Evolutionary conservation across 2,329 filamentous ascomycete species (phyloP).

Genomic region (Hypoxylon sp.): DNA sequence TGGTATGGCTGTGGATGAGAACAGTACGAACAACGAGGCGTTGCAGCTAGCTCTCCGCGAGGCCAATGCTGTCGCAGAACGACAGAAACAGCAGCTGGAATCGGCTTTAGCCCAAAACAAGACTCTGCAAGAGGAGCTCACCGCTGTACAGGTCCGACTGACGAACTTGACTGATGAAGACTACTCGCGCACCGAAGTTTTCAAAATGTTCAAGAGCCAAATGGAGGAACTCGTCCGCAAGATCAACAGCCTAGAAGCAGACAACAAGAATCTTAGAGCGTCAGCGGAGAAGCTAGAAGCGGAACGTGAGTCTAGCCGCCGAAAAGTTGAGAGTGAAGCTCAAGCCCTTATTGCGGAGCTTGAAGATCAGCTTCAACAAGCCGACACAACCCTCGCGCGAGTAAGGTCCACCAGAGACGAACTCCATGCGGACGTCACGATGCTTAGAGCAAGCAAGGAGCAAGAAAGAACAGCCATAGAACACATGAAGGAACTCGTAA

Average conservation of each 20-base stretch:
- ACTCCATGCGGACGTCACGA: constrained; percentile 81
- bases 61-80: constrained; percentile 78
- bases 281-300: constrained; percentile 87
- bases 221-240: constrained; percentile 93
- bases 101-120: constrained; percentile 82
- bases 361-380: constrained; percentile 82
- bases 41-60: constrained; percentile 83
- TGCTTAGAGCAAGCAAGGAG: constrained; percentile 83
- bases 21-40: constrained; percentile 71
- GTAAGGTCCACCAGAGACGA: constrained; percentile 89
- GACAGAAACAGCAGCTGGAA: constrained; percentile 90
- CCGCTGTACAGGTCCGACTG: constrained; percentile 74
- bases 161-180: constrained; percentile 89
- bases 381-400: constrained; percentile 86
- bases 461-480: constrained; percentile 77
- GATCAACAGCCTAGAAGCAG: constrained; percentile 90
- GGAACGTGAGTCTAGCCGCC: constrained; percentile 85
- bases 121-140: constrained; percentile 80
- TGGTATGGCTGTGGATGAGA: constrained; percentile 67
- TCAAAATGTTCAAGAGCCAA: constrained; percentile 90
- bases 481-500: constrained; percentile 83
- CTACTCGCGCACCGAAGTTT: constrained; percentile 90
- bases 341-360: constrained; percentile 79
- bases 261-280: constrained; percentile 85
- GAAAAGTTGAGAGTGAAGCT: constrained; percentile 83